Evolutionary conservation across 306 rosid genomes (phyloP), one percentile per base, ranked within the genome.

Genomic region (Boehmeria nivea): DNA sequence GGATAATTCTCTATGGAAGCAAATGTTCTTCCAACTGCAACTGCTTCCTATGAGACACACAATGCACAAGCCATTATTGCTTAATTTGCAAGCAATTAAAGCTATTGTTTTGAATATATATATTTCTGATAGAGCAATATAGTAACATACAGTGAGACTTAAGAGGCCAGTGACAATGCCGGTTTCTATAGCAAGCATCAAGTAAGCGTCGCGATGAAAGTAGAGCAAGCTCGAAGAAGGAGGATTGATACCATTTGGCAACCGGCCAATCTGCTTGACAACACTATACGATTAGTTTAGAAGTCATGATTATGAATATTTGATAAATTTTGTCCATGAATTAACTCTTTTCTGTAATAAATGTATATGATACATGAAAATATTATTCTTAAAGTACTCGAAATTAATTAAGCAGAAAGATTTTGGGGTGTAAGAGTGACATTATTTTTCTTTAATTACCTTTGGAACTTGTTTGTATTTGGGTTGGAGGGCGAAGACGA

Each of bases 11-110:
- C 25, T 22, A 39, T 3, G 8, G 51, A 23, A 25, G 63, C 63
- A 16, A 58, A 43, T 23, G 51, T 58, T 25, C 63, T 58, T 58
- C 63, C 63, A 23, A 58, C 51, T 23, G 63, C 40, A 24, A 58
- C 8, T 58, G 50, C 63, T 58, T 43, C 63, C 63, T 58, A 17
- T 23, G 19, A 11, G 26, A 14, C 6, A 16, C 53, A 23, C n/a
- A n/a, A 48, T 48, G 16, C 53, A 48, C 16, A 22, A 23, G 28
- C 31, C 31, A 48, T n/a, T n/a, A n/a, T n/a, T n/a, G n/a, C n/a
- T n/a, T n/a, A n/a, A n/a, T n/a, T n/a, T n/a, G n/a, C n/a, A n/a
- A n/a, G n/a, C n/a, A n/a, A n/a, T n/a, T n/a, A n/a, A n/a, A n/a
- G n/a, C n/a, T n/a, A n/a, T n/a, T n/a, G n/a, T n/a, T n/a, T n/a